Percentiles rank a stretch among this genome's conserved stretches.
phyloP scores from a whole-genome alignment of 352 stramenopile genomes.

The Phytophthora multivora region DNA sequence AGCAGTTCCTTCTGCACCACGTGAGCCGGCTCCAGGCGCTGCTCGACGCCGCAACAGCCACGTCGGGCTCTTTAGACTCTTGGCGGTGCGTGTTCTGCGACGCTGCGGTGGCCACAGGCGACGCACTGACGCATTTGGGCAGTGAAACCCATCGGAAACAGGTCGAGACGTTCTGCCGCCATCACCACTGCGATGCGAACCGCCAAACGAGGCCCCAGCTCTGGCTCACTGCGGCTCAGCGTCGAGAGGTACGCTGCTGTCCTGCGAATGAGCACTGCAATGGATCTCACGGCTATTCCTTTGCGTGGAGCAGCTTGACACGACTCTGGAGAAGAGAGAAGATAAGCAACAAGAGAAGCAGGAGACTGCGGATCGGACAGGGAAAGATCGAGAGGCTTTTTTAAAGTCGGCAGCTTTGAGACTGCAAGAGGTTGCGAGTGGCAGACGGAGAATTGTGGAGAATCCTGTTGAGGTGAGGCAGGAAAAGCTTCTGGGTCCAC shows the following conservation, averaged over 20 bases:
- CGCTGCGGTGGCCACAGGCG: constrained; percentile 2
- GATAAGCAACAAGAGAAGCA: constrained; percentile 2
- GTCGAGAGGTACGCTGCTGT: constrained; percentile 35
- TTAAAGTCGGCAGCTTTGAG: constrained; percentile 44
- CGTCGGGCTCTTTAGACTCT: neutral
- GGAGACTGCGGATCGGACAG: neutral
- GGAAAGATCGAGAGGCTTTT: constrained; percentile 38
- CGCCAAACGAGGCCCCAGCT: constrained; percentile 44
- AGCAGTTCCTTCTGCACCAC: constrained; percentile 45
- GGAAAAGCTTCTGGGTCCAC: constrained; percentile 10
- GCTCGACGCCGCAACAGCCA: constrained; percentile 11
- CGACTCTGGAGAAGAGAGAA: constrained; percentile 1
- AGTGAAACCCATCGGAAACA: constrained; percentile 36
- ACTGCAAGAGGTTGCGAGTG: constrained; percentile 32
- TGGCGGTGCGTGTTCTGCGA: constrained; percentile 58
- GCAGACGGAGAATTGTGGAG: constrained; percentile 3
- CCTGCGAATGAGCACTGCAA: neutral
- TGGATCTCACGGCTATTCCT: constrained; percentile 7
- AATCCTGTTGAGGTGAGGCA: neutral
- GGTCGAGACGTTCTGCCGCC: constrained; percentile 58
- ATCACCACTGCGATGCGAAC: constrained; percentile 58
- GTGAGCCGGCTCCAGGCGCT: constrained; percentile 34
- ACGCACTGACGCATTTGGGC: constrained; percentile 49
- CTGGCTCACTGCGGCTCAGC: constrained; percentile 30
- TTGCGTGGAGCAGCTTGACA: constrained; percentile 23